Evolutionary conservation across 345 rosid species (phyloP), one percentile per base, ranked within the genome.

Genomic region (Litchi chinensis): DNA sequence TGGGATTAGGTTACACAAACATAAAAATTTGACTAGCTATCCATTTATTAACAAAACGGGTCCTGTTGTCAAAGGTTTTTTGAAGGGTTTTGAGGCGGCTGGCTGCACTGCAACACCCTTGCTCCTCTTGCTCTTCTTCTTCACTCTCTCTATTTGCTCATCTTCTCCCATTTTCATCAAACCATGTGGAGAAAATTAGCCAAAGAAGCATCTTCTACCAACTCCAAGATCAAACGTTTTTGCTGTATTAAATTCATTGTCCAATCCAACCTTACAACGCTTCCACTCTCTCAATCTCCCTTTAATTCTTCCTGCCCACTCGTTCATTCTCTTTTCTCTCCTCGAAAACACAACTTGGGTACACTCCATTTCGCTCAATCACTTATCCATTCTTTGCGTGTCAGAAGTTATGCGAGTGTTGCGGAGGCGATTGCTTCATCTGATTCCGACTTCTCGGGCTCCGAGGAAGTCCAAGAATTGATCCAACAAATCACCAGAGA

Each of bases 171-270:
- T 39, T 41, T 19, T 37, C 9, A 10, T 37, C 21, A 21, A 48
- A 80, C 56, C 78, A 94, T 96, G 98, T 93, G 98, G 98, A 93
- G 92, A 74, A 85, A 71, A 87, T 73, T 94, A 46, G 79, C 89
- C 44, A 89, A 78, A 70, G 80, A 84, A 80, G 92, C 89, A 78
- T 68, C 88, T 71, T 54, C 81, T 10, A 65, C 52, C 52, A 46
- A 11, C 52, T 46, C 52, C 10, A 86, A 87, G 80, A 72, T 89
- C 59, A 88, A 85, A 50, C 52, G 5, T 11, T 26, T 79, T 77
- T n/a, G n/a, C n/a, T n/a, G n/a, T n/a, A n/a, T n/a, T 71, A 56
- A 67, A 39, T 73, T 59, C 37, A 40, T 21, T 39, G 79, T 18
- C n/a, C 39, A 13, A 10, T 68, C 74, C 5, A 63, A 21, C 68